Percentiles rank a stretch among this genome's conserved stretches.
These are phyloP conservation scores for Trichoderma brevicompactum DNA, from an alignment of 2,329 filamentous ascomycete genomes.

Conservation along the genomic window DNA sequence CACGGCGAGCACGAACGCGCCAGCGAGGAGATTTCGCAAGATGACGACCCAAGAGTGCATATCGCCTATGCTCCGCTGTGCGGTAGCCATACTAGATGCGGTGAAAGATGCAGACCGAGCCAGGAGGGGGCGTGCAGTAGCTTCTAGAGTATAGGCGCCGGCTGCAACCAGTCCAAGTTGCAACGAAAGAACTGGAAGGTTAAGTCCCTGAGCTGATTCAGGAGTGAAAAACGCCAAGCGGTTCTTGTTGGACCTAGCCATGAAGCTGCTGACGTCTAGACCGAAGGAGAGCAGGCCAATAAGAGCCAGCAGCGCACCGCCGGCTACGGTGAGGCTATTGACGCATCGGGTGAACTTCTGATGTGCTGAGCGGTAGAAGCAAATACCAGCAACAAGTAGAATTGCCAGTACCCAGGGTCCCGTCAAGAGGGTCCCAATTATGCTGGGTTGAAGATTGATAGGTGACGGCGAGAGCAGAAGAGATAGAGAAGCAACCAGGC, in stretches of 20 bases:
- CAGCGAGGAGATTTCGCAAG: constrained; percentile 48
- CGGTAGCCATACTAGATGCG: constrained; percentile 50
- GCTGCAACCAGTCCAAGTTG: constrained; percentile 54
- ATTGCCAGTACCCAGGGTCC: constrained; percentile 51
- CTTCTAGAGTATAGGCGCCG: constrained; percentile 48
- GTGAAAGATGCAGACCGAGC: constrained; percentile 56
- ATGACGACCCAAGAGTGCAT: constrained; percentile 52
- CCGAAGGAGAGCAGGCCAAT: constrained; percentile 52
- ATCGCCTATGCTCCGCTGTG: constrained; percentile 52
- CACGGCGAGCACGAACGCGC: constrained; percentile 49
- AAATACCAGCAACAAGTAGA: constrained; percentile 40
- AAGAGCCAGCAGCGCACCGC: constrained; percentile 46
- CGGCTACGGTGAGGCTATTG: constrained; percentile 43
- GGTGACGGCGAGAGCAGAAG: constrained; percentile 53
- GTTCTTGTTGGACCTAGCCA: not conserved
- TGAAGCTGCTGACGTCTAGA: constrained; percentile 41
- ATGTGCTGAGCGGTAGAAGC: constrained; percentile 40
- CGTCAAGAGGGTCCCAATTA: constrained; percentile 51
- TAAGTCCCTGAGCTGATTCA: constrained; percentile 36
- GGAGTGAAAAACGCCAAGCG: constrained; percentile 37
- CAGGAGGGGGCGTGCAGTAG: constrained; percentile 49
- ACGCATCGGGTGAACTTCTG: constrained; percentile 41
- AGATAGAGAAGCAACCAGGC: constrained; percentile 50
- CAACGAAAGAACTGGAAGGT: constrained; percentile 50
- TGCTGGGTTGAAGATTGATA: constrained; percentile 45